These are phyloP conservation scores for Aspergillus ochraceus DNA, from an alignment of 2,329 filamentous ascomycete species.

Conservation along the genomic window DNA sequence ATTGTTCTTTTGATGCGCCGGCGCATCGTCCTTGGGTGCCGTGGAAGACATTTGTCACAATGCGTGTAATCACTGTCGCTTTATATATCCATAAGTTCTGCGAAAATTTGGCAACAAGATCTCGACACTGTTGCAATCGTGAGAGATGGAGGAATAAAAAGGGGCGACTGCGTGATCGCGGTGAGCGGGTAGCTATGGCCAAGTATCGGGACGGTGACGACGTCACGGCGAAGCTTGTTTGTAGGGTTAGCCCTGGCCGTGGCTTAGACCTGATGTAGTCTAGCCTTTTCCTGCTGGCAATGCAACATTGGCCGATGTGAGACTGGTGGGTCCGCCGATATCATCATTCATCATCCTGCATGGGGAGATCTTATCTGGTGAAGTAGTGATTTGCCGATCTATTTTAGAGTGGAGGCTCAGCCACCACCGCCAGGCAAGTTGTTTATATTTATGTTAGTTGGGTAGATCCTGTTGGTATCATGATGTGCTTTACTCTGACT, in stretches of 20 bases:
- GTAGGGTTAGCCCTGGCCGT: slow-evolving; percentile 2
- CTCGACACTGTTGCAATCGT: neutral
- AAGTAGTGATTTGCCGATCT: too few relatives aligned
- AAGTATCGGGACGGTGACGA: neutral
- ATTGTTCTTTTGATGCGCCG: slow-evolving; percentile 47
- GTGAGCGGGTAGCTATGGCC: neutral
- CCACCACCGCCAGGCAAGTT: too few relatives aligned
- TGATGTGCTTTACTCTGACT: too few relatives aligned
- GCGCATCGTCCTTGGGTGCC: slow-evolving; percentile 20
- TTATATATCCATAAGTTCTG: neutral
- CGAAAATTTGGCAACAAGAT: neutral
- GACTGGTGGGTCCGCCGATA: neutral
- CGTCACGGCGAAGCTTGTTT: slow-evolving; percentile 3
- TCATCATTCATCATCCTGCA: neutral
- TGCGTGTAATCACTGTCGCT: neutral
- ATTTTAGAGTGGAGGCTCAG: too few relatives aligned
- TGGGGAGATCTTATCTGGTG: neutral
- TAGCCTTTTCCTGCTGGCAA: neutral
- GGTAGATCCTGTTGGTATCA: too few relatives aligned
- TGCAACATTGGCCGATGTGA: neutral
- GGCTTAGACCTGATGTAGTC: neutral
- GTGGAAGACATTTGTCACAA: slow-evolving; percentile 28
- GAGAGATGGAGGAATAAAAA: neutral
- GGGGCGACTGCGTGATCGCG: neutral
- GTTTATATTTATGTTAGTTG: too few relatives aligned